Evolutionary conservation across 805 yeast genomes (phyloP), one percentile per base, ranked within the genome.

Genomic region (Tetrapisispora taiwanensis): DNA sequence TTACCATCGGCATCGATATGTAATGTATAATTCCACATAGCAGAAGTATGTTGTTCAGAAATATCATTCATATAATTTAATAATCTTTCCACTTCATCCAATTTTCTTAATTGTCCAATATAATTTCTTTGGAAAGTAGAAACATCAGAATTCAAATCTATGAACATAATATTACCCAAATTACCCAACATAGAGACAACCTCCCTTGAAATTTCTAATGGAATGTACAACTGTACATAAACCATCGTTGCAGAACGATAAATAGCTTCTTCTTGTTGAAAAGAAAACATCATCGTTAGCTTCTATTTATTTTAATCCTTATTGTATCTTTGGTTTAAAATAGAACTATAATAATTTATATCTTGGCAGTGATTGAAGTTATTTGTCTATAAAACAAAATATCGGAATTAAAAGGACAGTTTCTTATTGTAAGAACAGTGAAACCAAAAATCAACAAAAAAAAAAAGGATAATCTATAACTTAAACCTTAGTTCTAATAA

Each of bases 171-270:
- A 47, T 78, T 70, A 27, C 95, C 92, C 59, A 88, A 69, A 49
- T 85, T 88, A 2, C 99, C 99, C 15, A 92, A 71, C 30, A 84
- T 75, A 46, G 86, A 76, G 17, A 88, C 81, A 35, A 86, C 77
- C 44, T 88, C 95, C 51, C 97, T 72, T 2, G 95, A 78, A 33
- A 83, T 80, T 63, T 92, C 98, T 41, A 56, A 47, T 5, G 97
- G 90, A 44, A 92, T 78, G 63, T 87, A 92, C 52, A 92, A 71
- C 67, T 92, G 95, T 39, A 89, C 89, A 59, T 88, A 78, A 30
- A 95, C 81, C 97, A 92, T 90, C 56, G 84, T 94, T 78, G 98
- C 97, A 46, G 97, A 89, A 70, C 72, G 68, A 61, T 59, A 68
- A 19, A 68, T 65, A 6, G 71, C 68, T 53, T 68, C 72, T 37